Base-by-base conservation (phyloP, 2,329 filamentous ascomycete genomes). In the Monosporascus sp. region DNA sequence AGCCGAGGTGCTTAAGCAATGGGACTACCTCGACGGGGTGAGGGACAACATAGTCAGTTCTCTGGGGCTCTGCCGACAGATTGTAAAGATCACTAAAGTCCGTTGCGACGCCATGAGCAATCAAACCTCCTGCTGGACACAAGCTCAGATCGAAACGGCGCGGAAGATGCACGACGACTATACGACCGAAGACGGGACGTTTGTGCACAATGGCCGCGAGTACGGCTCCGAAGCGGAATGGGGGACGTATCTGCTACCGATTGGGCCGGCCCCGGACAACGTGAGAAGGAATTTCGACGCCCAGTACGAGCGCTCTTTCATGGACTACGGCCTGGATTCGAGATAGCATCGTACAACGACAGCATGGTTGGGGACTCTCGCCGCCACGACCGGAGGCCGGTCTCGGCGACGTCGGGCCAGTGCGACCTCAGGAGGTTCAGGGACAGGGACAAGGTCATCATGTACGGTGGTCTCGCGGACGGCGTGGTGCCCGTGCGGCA, bases 11-110 rank as follows among this genome's bases (percentile, higher is more conserved):
- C 45, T 75, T 40, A 64, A 58, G 44, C 74, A 77, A 59, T 78
- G 75, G 51, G 75, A 78, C 60, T 53, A 58, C 0, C 68, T 72
- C 40, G 75, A 77, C 55, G 73, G 74, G 1, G 55, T 76, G 2
- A 57, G 62, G 3, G 75, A 78, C 53, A 67, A 65, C 24, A 74
- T 78, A 48, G 67, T 78, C 26, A 71, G 69, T 35, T 68, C 72
- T 37, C 71, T 71, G 0, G 58, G 60, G 9, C 58, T 63, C 5
- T 78, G 75, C 61, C 60, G 65, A 45, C 43, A 57, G 49, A 47
- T 52, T 17, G 68, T 72, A 49, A 55, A 66, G 28, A 60, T 64
- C 26, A 66, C 67, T 14, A 56, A 62, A 22, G 61, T 75, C 7
- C 63, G 70, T 35, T 74, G 72, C 52, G 60, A 59, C 18, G 49